These are phyloP conservation scores for Bidens hawaiensis DNA, from an alignment of 140 eudicot genomes.

Conservation along the genomic window DNA sequence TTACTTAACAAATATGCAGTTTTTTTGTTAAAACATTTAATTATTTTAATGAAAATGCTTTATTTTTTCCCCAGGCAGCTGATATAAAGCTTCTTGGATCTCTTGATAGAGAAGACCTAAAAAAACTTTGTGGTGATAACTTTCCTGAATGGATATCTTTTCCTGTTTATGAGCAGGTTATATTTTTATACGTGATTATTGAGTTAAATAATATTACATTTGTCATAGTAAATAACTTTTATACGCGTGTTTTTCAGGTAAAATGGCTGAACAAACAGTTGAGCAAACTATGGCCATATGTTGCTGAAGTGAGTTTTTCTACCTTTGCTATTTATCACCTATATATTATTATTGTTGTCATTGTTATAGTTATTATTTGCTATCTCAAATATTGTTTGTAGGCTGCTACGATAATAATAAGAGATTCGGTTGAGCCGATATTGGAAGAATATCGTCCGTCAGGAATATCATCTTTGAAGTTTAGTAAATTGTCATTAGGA, in stretches of 20 bases:
- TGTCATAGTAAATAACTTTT: not conserved
- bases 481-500: slow-evolving; percentile 84
- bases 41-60: not conserved
- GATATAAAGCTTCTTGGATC: slow-evolving; percentile 81
- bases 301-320: slow-evolving; percentile 72
- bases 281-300: slow-evolving; percentile 91
- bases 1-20: not conserved
- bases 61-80: slow-evolving; percentile 57
- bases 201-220: not conserved
- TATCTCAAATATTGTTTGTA: slow-evolving; percentile 20
- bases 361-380: not conserved
- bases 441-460: slow-evolving; percentile 96
- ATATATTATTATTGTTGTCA: not conserved
- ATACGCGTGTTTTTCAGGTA: slow-evolving; percentile 46
- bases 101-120: slow-evolving; percentile 79
- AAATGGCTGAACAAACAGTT: slow-evolving; percentile 93
- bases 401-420: slow-evolving; percentile 85
- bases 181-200: not conserved
- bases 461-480: slow-evolving; percentile 86
- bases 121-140: slow-evolving; percentile 87
- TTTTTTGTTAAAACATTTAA: not conserved
- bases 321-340: not conserved
- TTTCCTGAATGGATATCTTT: slow-evolving; percentile 96
- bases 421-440: slow-evolving; percentile 84
- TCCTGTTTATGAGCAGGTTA: slow-evolving; percentile 95